Base-by-base conservation (phyloP, 208 protist genomes). In the Leishmania gerbilli region DNA sequence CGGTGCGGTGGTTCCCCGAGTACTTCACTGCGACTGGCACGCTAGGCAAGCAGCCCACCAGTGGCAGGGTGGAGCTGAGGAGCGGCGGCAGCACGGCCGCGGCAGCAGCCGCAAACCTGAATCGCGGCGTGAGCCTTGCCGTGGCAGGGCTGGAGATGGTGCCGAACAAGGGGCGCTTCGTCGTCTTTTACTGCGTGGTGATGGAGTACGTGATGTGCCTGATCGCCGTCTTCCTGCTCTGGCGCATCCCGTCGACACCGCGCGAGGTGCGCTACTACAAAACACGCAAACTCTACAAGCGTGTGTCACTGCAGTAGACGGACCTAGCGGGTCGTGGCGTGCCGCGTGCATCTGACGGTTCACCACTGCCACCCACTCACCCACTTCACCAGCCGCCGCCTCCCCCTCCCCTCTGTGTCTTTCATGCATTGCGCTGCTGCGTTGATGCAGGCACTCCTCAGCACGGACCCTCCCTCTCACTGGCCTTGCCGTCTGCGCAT, bases 161-260 rank as follows among this genome's bases (percentile, higher is more conserved):
- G 58, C 78, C 75, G 37, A 75, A 79, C 51, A 79, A 27, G 56
- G 87, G 53, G 11, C 84, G 60, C 71, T 24, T 76, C 1, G 53
- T 80, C 15, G 64, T 84, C 37, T 77, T 88, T 4, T 75, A 83
- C 75, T 79, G 84, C 13, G 72, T 83, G 76, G 76, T 82, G 76
- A 82, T 89, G 42, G 90, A 93, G 80, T 88, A 93, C 55, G 65
- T 89, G 24, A 76, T 92, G 68, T 71, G 89, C 60, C 76, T 79
- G 27, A 60, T 89, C 60, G 76, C 81, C 53, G 62, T 76, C 13
- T 91, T 93, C 74, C 80, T 93, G 55, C 82, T 89, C 15, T 91
- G 84, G 88, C 80, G 86, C 77, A 89, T 93, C 58, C 84, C 88
- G 0, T 85, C 85, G 7, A 83, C 87, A 17, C 86, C 86, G 49